These are phyloP conservation scores for Fusarium sp. DNA, from an alignment of 2,329 filamentous ascomycete species.

Conservation along the genomic window DNA sequence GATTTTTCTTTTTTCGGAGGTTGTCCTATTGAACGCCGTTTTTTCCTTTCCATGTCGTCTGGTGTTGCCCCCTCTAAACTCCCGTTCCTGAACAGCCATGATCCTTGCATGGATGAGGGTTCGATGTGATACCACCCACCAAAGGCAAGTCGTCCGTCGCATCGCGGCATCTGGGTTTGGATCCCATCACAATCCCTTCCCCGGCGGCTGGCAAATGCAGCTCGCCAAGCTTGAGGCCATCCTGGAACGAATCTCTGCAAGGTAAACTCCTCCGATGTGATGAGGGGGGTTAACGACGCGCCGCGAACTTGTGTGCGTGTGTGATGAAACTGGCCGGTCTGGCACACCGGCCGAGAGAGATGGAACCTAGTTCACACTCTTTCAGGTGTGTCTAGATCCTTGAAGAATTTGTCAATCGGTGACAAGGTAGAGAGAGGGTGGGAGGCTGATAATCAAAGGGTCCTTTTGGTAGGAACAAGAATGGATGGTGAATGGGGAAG, in stretches of 20 bases:
- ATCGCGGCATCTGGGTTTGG: slow-evolving; percentile 19
- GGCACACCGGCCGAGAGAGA: neutral
- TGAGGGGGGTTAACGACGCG: neutral
- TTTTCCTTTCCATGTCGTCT: neutral
- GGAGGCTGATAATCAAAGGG: neutral
- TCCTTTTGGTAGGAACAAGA: neutral
- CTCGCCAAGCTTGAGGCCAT: slow-evolving; percentile 3
- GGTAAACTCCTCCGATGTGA: neutral
- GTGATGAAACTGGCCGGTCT: neutral
- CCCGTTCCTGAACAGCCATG: slow-evolving; percentile 23
- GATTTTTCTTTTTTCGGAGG: neutral
- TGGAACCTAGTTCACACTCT: neutral
- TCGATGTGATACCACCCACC: slow-evolving; percentile 33
- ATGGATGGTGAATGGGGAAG: neutral
- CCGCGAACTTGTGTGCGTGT: neutral
- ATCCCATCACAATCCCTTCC: slow-evolving; percentile 9
- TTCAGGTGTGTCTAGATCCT: slow-evolving; percentile 7
- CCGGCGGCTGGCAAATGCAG: slow-evolving; percentile 13
- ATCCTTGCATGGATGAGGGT: slow-evolving; percentile 18
- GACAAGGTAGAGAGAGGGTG: neutral
- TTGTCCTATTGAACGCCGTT: neutral
- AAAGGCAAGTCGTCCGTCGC: neutral
- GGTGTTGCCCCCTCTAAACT: slow-evolving; percentile 7
- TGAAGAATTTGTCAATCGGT: neutral
- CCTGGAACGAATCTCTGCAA: neutral